phyloP scores from a whole-genome alignment of 139 green algal species.

The Chlamydomonas schloesseri region DNA sequence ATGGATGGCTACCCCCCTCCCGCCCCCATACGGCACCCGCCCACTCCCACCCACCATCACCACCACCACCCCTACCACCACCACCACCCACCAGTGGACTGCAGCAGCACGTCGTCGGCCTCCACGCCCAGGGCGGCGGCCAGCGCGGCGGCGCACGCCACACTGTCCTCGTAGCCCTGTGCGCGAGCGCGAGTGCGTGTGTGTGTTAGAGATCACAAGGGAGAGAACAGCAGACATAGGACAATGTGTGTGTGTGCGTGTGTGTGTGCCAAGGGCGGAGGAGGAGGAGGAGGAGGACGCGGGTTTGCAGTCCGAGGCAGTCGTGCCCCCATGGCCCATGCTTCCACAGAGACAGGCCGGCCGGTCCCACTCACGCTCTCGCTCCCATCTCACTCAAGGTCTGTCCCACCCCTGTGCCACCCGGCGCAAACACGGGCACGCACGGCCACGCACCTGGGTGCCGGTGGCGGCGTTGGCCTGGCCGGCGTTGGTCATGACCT shows the following conservation, averaged over 20 bases:
- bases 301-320: background rate
- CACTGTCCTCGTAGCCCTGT: slow-evolving; percentile 79
- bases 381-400: too few relatives aligned
- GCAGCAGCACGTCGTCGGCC: slow-evolving; percentile 81
- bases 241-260: too few relatives aligned
- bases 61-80: too few relatives aligned
- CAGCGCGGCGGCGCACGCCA: slow-evolving; percentile 76
- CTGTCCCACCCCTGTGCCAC: too few relatives aligned
- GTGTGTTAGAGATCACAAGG: too few relatives aligned
- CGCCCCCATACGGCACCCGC: background rate
- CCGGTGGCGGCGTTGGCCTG: slow-evolving; percentile 97
- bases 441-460: slow-evolving; percentile 10
- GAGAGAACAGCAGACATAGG: too few relatives aligned
- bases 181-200: too few relatives aligned
- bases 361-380: too few relatives aligned
- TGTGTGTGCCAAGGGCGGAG: background rate
- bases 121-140: slow-evolving; percentile 75
- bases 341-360: too few relatives aligned
- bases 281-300: background rate
- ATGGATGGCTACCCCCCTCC: background rate
- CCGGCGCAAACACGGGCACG: too few relatives aligned
- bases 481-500: slow-evolving; percentile 96
- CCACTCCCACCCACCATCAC: background rate
- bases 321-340: too few relatives aligned
- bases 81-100: slow-evolving; percentile 80